Conservation (phyloP, 176 grass and related monocot genomes). For the Chrysopogon serrulatus region DNA sequence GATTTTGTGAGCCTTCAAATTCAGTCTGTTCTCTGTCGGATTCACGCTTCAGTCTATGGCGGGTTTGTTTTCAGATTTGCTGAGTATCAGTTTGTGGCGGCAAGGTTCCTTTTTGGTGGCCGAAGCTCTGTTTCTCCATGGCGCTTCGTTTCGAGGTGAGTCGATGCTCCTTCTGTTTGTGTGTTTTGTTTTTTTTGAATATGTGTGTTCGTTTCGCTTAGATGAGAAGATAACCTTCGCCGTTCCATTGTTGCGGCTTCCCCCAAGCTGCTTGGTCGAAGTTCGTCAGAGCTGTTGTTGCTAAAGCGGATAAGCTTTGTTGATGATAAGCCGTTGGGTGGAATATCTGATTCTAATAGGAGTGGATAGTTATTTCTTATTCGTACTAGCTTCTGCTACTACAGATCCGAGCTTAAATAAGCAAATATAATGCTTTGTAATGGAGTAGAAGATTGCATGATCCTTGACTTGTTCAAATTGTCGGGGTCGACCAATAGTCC, state of each 20-base stretch:
- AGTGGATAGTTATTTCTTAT: not conserved
- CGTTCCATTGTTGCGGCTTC: not conserved
- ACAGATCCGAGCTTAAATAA: not conserved
- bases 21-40: not conserved
- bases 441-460: not conserved
- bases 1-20: not conserved
- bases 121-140: conserved; percentile 25
- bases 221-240: not conserved
- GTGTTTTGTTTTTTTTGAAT: not conserved
- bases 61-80: not conserved
- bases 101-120: not conserved
- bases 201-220: not conserved
- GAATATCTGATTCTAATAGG: not conserved
- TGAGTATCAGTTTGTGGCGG: not conserved
- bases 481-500: conserved; percentile 14
- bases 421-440: not conserved
- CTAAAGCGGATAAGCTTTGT: conserved; percentile 18
- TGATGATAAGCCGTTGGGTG: not conserved
- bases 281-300: not conserved
- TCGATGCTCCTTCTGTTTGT: not conserved
- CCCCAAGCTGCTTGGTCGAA: not conserved
- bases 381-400: not conserved
- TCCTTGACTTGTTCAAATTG: not conserved
- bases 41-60: not conserved
- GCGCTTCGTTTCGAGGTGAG: conserved; percentile 70